phyloP scores from a whole-genome alignment of 768 basidiomycete genomes.

The Paxillus involutus region DNA sequence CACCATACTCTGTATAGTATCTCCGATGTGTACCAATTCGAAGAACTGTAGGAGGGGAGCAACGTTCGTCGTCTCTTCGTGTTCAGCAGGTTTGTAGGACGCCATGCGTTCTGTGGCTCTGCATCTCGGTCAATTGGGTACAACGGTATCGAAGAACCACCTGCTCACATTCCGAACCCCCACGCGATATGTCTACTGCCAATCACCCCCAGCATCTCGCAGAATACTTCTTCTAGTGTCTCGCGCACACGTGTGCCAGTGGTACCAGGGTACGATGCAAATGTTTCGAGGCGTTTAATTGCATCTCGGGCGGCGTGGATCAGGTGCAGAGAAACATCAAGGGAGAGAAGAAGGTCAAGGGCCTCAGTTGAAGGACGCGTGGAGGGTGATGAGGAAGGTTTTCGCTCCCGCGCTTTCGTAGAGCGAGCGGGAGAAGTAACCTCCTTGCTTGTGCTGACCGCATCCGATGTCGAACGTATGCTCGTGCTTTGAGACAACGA shows the following conservation, averaged over 20 bases:
- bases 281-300: slow-evolving; percentile 90
- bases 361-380: slow-evolving; percentile 22
- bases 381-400: not conserved
- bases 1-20: slow-evolving; percentile 96
- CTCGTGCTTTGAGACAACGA: not conserved
- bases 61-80: slow-evolving; percentile 76
- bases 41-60: slow-evolving; percentile 96
- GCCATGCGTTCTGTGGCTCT: slow-evolving; percentile 91
- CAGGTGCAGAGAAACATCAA: slow-evolving; percentile 87
- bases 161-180: slow-evolving; percentile 74
- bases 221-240: slow-evolving; percentile 92
- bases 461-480: not conserved
- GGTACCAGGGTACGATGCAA: slow-evolving; percentile 81
- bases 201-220: slow-evolving; percentile 75
- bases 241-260: slow-evolving; percentile 88
- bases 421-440: not conserved
- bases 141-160: not conserved
- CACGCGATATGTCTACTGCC: slow-evolving; percentile 76
- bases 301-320: slow-evolving; percentile 93
- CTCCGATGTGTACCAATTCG: slow-evolving; percentile 94
- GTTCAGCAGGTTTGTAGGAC: slow-evolving; percentile 86
- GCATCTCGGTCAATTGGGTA: not conserved
- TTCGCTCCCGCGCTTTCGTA: not conserved
- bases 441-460: not conserved
- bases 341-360: slow-evolving; percentile 86